These are phyloP conservation scores for Cyclotella atomus DNA, from an alignment of 108 stramenopile genomes.

Conservation along the genomic window DNA sequence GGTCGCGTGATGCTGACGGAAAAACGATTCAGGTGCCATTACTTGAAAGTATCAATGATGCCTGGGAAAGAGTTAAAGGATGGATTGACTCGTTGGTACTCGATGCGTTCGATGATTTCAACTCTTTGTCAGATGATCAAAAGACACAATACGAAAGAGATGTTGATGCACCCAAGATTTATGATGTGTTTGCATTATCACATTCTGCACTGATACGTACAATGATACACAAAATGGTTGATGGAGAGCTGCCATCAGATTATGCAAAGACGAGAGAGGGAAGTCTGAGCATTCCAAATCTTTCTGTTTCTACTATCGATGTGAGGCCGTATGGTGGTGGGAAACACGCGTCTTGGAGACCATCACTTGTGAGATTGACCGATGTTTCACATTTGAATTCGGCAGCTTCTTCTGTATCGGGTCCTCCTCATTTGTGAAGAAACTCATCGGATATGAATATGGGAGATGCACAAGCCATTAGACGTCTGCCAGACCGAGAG, in stretches of 20 bases:
- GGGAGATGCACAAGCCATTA: no score
- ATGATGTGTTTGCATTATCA: constrained; percentile 57
- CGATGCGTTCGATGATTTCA: constrained; percentile 41
- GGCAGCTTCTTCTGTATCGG: not conserved
- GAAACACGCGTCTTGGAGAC: constrained; percentile 1
- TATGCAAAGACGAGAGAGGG: constrained; percentile 38
- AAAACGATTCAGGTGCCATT: constrained; percentile 37
- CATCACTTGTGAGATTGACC: constrained; percentile 26
- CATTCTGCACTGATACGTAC: constrained; percentile 63
- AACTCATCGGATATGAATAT: no score
- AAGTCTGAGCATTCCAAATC: constrained; percentile 41
- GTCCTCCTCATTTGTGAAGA: no score
- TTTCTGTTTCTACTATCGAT: constrained; percentile 45
- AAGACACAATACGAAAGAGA: not conserved
- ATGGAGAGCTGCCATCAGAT: constrained; percentile 28
- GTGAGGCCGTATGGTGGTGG: constrained; percentile 22
- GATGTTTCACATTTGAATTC: constrained; percentile 44
- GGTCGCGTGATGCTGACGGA: constrained; percentile 5
- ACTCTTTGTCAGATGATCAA: not conserved
- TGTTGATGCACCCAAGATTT: constrained; percentile 21
- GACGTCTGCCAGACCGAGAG: no score
- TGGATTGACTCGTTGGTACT: constrained; percentile 50
- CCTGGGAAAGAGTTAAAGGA: constrained; percentile 46
- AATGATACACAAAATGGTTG: constrained; percentile 50
- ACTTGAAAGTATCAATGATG: constrained; percentile 56